Evolutionary conservation across 148 eudicot genomes (phyloP).

Genomic region (Tetragonia tetragonoides): DNA sequence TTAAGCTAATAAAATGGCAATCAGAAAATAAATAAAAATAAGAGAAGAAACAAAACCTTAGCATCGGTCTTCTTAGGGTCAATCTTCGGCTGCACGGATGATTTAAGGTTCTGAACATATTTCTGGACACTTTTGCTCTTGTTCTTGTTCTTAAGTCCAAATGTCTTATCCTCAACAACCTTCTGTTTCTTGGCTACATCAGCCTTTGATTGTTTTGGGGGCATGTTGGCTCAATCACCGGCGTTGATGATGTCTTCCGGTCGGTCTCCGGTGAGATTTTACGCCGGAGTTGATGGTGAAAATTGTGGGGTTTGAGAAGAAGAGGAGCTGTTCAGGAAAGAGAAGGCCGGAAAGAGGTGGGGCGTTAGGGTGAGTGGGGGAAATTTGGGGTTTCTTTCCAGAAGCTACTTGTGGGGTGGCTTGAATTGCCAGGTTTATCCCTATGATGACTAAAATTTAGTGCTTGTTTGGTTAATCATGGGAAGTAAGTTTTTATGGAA

Average conservation of each 20-base stretch:
- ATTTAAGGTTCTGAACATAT: constrained; percentile 71
- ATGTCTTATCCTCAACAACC: constrained; percentile 83
- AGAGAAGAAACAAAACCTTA: constrained; percentile 42
- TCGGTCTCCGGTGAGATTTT: background rate
- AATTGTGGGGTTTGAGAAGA: background rate
- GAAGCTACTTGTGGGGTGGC: constrained; percentile 1
- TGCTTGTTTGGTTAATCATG: too few relatives aligned
- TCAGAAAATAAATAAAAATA: background rate
- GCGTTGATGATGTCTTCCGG: background rate
- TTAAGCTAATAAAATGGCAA: background rate
- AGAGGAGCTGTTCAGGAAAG: background rate
- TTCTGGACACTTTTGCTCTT: constrained; percentile 92
- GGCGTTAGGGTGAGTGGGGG: background rate
- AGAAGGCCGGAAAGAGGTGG: background rate
- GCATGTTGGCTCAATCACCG: constrained; percentile 43
- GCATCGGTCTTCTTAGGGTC: constrained; percentile 64
- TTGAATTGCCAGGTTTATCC: constrained; percentile 6
- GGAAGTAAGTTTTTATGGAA: too few relatives aligned
- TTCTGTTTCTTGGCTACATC: constrained; percentile 93
- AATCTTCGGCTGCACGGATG: constrained; percentile 59
- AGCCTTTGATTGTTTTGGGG: constrained; percentile 84
- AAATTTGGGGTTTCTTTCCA: background rate
- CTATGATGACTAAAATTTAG: background rate
- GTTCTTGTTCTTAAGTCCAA: constrained; percentile 88
- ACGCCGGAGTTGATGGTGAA: background rate